Evolutionary conservation across 148 eudicot species (phyloP), one percentile per base, ranked within the genome.

Genomic region (Euryodendron excelsum): DNA sequence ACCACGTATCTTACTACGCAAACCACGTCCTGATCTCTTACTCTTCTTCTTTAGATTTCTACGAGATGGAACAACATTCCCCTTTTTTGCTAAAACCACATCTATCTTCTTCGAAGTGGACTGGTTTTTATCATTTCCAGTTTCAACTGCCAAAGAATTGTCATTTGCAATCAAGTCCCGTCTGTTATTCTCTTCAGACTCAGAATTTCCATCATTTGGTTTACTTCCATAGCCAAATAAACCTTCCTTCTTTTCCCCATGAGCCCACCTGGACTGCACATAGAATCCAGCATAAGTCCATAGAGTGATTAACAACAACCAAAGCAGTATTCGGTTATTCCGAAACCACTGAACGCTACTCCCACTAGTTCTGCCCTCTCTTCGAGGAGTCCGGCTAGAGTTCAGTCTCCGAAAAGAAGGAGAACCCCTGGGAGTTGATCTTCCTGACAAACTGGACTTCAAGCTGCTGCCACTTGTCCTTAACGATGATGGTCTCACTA

Each of bases 221-320:
- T 85, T 84, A 64, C 78, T 86, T 45, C 88, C 93, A 85, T 80
- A 87, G 30, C 93, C 96, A 86, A 84, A 85, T 13, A 88, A 81
- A 61, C 86, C 89, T 79, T 88, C 97, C 79, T 84, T 87, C 20
- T 91, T 91, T 52, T 93, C 92, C 36, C 85, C 90, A 79, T 96
- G 98, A 67, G 99, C 99, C 99, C 99, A 96, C 77, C 84, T 94
- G 4, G 99, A 96, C 88, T 96, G 99, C 33, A 96, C 78, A 77
- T 92, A 93, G 76, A 96, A 96, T 60, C 95, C 99, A 62, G 90
- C 99, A 85, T 96, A 96, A 27, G 95, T 85, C 99, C 99, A 96
- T 60, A 96, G 86, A 82, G 99, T 96, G 74, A 96, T 93, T 85
- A 96, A 80, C 85, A 96, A 89, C 89, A 96, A 82, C 99, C 98